Evolutionary conservation across 2,329 filamentous ascomycete genomes (phyloP).

Genomic region (Didymella keratinophila): DNA sequence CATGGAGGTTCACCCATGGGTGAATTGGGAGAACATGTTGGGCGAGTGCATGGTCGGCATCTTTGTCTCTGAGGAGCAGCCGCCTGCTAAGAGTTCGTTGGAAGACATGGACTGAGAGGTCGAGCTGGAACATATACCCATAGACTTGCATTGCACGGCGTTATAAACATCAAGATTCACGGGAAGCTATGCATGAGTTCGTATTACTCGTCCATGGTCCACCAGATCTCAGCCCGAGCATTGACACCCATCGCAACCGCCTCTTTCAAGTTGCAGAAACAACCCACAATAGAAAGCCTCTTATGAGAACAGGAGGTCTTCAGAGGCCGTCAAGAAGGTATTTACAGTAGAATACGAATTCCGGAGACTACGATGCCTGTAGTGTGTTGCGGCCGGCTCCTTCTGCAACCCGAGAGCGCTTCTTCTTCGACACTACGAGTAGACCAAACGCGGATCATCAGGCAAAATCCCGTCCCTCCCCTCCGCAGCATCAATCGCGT

Average conservation of each 20-base stretch:
- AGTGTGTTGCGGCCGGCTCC: too few species aligned
- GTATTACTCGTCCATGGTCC: too few species aligned
- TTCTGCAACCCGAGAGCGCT: too few species aligned
- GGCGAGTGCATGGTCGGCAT: constrained; percentile 68
- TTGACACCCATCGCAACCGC: too few species aligned
- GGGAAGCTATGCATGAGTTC: not conserved
- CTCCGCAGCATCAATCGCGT: constrained; percentile 9
- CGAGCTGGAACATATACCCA: not conserved
- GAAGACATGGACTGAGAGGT: constrained; percentile 66
- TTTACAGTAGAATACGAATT: too few species aligned
- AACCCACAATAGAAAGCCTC: too few species aligned
- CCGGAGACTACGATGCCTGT: too few species aligned
- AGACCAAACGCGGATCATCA: constrained; percentile 6
- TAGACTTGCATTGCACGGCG: constrained; percentile 1
- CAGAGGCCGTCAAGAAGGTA: too few species aligned
- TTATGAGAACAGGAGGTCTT: too few species aligned
- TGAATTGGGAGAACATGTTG: constrained; percentile 73
- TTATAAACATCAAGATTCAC: not conserved
- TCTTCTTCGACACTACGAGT: too few species aligned
- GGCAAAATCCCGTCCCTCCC: constrained; percentile 19
- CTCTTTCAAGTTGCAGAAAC: too few species aligned
- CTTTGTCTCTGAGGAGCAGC: constrained; percentile 63
- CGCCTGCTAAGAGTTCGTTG: constrained; percentile 44
- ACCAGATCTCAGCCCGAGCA: too few species aligned
- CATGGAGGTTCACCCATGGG: constrained; percentile 71